A percentile compares a stretch with the other conserved stretches of the same genome.
Evolutionary conservation across 148 eudicot genomes (phyloP).

Genomic region (Camellia sinensis): DNA sequence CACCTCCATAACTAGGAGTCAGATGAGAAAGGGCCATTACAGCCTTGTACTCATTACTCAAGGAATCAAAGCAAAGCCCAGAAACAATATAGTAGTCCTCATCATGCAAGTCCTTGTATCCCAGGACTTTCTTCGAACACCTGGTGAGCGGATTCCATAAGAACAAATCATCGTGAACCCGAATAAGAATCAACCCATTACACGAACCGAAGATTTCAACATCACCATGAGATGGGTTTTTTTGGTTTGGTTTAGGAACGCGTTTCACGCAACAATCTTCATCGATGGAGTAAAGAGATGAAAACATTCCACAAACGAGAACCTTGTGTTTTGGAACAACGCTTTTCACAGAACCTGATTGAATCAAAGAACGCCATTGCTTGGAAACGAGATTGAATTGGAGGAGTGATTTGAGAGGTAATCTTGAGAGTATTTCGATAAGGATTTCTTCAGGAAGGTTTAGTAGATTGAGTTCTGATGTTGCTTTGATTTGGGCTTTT

Average conservation of each 20-base stretch:
- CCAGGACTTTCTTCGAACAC: neutral
- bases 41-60: too few relatives aligned
- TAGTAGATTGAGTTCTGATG: neutral
- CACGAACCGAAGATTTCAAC: neutral
- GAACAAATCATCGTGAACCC: neutral
- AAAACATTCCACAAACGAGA: neutral
- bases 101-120: neutral
- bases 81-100: too few relatives aligned
- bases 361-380: neutral
- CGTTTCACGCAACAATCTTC: neutral
- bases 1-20: too few relatives aligned
- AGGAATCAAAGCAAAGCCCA: too few relatives aligned
- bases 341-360: neutral
- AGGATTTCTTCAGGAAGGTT: conserved; percentile 1
- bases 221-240: neutral
- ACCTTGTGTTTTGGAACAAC: neutral
- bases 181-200: neutral
- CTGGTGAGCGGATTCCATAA: conserved; percentile 10
- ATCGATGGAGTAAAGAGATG: neutral
- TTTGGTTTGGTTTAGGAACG: neutral
- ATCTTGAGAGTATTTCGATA: conserved; percentile 3
- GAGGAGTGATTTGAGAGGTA: neutral
- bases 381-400: neutral
- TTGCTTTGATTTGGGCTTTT: neutral
- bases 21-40: too few relatives aligned